phyloP scores from a whole-genome alignment of 257 asterid genomes.

The Thymus mandschuricus region DNA sequence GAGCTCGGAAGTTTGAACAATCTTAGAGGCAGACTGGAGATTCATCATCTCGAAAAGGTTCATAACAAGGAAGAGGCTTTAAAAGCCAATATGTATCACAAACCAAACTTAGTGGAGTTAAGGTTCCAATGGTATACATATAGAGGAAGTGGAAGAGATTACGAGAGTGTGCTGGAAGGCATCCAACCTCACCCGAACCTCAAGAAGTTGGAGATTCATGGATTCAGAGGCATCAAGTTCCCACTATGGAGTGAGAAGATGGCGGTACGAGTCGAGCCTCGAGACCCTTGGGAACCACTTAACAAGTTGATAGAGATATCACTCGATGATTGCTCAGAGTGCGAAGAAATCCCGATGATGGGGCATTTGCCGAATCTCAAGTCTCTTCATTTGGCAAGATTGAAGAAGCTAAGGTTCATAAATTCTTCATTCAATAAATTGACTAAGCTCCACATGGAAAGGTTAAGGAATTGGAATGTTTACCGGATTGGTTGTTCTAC shows the following conservation, averaged over 20 bases:
- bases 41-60: background rate
- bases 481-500: background rate
- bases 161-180: slow-evolving; percentile 5
- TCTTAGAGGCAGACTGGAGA: background rate
- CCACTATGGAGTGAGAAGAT: background rate
- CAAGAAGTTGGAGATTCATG: background rate
- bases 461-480: background rate
- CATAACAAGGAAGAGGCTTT: background rate
- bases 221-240: background rate
- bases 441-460: too few species aligned
- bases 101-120: background rate
- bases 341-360: too few species aligned
- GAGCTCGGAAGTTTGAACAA: background rate
- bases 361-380: too few species aligned
- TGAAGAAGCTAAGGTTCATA: too few species aligned
- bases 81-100: background rate
- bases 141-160: background rate
- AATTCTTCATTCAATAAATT: too few species aligned
- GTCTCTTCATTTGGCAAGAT: too few species aligned
- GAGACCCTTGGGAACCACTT: background rate
- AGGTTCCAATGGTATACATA: background rate
- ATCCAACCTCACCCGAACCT: slow-evolving; percentile 1
- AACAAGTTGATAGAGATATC: too few species aligned
- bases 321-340: too few species aligned
- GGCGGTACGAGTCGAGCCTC: background rate